These are phyloP conservation scores for Capsicum chinense DNA, from an alignment of 257 asterid genomes.

Conservation along the genomic window DNA sequence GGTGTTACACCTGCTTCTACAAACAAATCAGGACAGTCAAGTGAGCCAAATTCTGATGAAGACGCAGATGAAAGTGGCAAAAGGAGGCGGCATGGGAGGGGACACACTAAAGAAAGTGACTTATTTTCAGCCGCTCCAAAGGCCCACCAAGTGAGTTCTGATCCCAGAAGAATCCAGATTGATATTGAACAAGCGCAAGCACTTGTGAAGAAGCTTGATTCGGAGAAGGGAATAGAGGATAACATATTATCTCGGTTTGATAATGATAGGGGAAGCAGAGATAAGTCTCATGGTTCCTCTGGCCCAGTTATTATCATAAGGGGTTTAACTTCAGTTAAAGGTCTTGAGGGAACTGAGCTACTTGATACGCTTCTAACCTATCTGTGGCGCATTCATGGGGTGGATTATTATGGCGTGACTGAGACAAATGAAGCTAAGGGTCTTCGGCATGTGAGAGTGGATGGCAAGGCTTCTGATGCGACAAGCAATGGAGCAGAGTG, in stretches of 20 bases:
- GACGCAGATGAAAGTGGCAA: constrained; percentile 74
- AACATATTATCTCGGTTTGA: constrained; percentile 77
- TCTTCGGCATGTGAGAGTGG: constrained; percentile 78
- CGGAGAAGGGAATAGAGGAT: constrained; percentile 88
- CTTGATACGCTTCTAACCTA: constrained; percentile 91
- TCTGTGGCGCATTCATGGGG: constrained; percentile 98
- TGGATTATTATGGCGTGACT: constrained; percentile 85
- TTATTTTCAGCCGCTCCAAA: constrained; percentile 71
- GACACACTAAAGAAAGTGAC: constrained; percentile 61
- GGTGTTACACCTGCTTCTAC: constrained; percentile 59
- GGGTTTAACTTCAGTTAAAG: constrained; percentile 77
- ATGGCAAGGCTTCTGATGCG: constrained; percentile 62
- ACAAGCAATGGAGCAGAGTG: constrained; percentile 68
- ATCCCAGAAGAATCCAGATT: constrained; percentile 70
- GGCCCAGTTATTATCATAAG: constrained; percentile 89
- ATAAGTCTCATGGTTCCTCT: constrained; percentile 84
- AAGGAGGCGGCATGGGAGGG: constrained; percentile 71
- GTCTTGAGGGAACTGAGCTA: constrained; percentile 93
- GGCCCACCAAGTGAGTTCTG: constrained; percentile 84
- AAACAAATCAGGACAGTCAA: constrained; percentile 72
- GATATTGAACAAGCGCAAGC: constrained; percentile 84
- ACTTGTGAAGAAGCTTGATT: constrained; percentile 82
- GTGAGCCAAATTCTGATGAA: constrained; percentile 77
- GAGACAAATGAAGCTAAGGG: constrained; percentile 93
- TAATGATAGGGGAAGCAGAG: constrained; percentile 78